Base-by-base conservation (phyloP, 73 alveolate species). In the Tetrahymena thermophila region DNA sequence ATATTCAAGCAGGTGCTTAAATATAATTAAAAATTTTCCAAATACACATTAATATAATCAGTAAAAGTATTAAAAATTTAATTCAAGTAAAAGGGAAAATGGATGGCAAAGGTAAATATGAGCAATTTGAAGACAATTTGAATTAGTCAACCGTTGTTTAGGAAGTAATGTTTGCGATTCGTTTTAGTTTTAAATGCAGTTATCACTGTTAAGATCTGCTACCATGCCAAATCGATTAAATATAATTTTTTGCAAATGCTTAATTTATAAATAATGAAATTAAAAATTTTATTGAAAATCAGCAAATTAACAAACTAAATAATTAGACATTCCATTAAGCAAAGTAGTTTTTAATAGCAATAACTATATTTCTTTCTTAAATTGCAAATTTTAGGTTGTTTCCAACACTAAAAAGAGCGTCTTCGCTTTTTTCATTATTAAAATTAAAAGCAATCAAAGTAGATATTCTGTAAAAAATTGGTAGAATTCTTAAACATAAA, bases 91-190 rank as follows among this genome's bases (percentile, higher is more conserved):
- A 71, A 71, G 40, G 89, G 21, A 71, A 71, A n/a, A 71, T 71
- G 89, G 89, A 71, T 71, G 89, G 89, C 31, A 71, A 71, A 71
- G 89, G 17, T 28, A 71, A 71, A 31, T 71, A 71, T 71, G 89
- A 71, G 89, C 89, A 71, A n/a, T 71, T 71, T 71, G 89, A 71
- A 71, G 89, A 71, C 89, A 71, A 71, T 71, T 71, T 71, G 89
- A 71, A 71, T 71, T 71, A n/a, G 40, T 71, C 89, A 71, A 71
- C 89, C 35, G 89, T 71, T 31, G 89, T 71, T 31, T 71, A 71
- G 37, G 89, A 71, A 71, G 89, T 71, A 71, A 71, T 28, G 23
- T 25, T 28, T 71, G 23, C 23, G 42, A n/a, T 25, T 71, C 1
- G 8, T 71, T 28, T 71, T 17, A 71, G 35, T 71, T 71, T 71